phyloP scores from a whole-genome alignment of 768 basidiomycete genomes.

The Tremella yokohamensis region DNA sequence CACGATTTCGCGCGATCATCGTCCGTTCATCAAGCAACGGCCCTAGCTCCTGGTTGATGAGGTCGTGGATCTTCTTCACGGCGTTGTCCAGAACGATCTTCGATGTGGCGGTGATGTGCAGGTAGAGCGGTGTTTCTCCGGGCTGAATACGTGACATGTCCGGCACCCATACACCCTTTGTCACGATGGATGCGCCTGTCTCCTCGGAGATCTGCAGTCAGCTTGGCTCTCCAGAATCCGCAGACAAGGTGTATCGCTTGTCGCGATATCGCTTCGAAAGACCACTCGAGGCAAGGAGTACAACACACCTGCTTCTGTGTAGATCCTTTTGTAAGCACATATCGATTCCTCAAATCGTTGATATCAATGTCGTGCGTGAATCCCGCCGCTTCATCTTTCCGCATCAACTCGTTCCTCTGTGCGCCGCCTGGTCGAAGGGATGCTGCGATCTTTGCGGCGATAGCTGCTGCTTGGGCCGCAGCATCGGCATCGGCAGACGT shows the following conservation, averaged over 20 bases:
- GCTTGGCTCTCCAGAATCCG: background rate
- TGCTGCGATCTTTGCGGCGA: slow-evolving; percentile 89
- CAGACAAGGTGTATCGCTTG: background rate
- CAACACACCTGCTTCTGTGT: slow-evolving; percentile 80
- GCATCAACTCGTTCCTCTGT: slow-evolving; percentile 52
- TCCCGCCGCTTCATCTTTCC: slow-evolving; percentile 65
- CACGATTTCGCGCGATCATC: slow-evolving; percentile 48
- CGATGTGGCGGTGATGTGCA: slow-evolving; percentile 74
- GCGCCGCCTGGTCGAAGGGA: slow-evolving; percentile 42
- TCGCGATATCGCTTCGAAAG: background rate
- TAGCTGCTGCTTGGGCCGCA: slow-evolving; percentile 67
- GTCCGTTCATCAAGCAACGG: slow-evolving; percentile 52
- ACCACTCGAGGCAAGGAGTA: background rate
- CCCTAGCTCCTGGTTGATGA: slow-evolving; percentile 53
- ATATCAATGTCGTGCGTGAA: slow-evolving; percentile 92
- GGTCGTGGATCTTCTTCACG: slow-evolving; percentile 50
- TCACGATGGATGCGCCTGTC: slow-evolving; percentile 86
- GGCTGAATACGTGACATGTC: slow-evolving; percentile 86
- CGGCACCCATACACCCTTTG: slow-evolving; percentile 94
- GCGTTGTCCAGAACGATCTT: slow-evolving; percentile 52
- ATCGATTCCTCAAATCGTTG: slow-evolving; percentile 91
- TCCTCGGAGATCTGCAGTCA: slow-evolving; percentile 73
- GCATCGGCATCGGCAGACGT: slow-evolving; percentile 43
- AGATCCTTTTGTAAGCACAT: slow-evolving; percentile 85
- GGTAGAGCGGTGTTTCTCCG: slow-evolving; percentile 86